Base-by-base conservation (phyloP, 31 red algal species). In the Porphyra umbilicalis region DNA sequence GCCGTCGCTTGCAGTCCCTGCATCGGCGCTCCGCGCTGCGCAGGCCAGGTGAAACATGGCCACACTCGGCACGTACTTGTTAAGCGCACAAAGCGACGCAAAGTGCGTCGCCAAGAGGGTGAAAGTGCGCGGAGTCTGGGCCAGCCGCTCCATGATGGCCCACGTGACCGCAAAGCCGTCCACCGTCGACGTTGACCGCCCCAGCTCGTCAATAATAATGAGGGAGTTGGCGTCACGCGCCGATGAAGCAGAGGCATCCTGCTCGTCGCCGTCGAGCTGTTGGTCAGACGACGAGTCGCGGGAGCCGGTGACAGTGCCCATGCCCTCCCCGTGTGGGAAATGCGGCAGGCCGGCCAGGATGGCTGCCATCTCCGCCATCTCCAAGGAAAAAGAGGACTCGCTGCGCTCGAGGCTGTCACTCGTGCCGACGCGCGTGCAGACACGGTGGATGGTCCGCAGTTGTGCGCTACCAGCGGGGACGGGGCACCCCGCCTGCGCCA, bases 131-230 rank as follows among this genome's bases (percentile, higher is more conserved):
- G 39, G 85, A 71, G 57, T 81, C 80, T 31, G 35, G 29, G 32
- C 38, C 38, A 87, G 80, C 40, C 25, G 85, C 85, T 87, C 85
- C 36, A 82, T 68, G 11, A 87, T 29, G 14, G 95, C 87, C 79
- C 89, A 98, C 14, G 89, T 86, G 25, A 98, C 90, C 3, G 95
- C 84, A 77, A 93, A 90, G 33, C 95, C 95, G 80, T 97, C 95
- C 14, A 93, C 34, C 15, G 95, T 86, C 38, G 87, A 88, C 15
- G 95, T 97, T 20, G 91, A 88, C 39, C 95, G 79, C 35, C 91
- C 95, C 0, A 97, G 81, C 76, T 97, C 95, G 79, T 97, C 95
- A 37, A 97, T 85, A n/a, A 97, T 34, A n/a, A 97, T 85, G n/a
- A 97, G 77, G 25, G 86, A 85, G 9, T 38, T 88, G n/a, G 79